These are phyloP conservation scores for Fallopia convolvulus DNA, from an alignment of 148 eudicot genomes.

Conservation along the genomic window DNA sequence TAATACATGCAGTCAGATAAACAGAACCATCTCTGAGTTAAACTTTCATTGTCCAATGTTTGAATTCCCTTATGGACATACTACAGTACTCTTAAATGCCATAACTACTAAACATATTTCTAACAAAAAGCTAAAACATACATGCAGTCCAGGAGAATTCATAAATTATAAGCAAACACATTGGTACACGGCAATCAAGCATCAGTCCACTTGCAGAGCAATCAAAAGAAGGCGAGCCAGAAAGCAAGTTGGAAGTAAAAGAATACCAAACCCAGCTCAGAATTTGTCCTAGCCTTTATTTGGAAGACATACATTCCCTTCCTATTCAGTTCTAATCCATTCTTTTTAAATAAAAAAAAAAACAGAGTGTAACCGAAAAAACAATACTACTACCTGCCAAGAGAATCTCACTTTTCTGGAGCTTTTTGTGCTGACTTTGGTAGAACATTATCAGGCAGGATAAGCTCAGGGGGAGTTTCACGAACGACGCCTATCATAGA, in stretches of 20 bases:
- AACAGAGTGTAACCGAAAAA: background rate
- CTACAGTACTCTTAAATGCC: too few relatives aligned
- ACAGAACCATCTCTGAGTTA: too few relatives aligned
- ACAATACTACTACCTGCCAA: background rate
- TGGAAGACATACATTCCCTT: background rate
- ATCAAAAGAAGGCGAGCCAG: background rate
- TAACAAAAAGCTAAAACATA: too few relatives aligned
- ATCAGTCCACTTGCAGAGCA: background rate
- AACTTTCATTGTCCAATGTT: too few relatives aligned
- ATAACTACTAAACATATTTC: too few relatives aligned
- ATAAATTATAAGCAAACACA: background rate
- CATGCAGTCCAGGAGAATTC: background rate
- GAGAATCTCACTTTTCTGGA: slow-evolving; percentile 15
- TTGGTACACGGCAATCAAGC: background rate
- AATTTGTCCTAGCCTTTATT: background rate
- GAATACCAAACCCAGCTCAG: background rate
- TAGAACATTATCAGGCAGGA: slow-evolving; percentile 42
- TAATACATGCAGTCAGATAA: too few relatives aligned
- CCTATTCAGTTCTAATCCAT: background rate
- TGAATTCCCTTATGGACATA: too few relatives aligned
- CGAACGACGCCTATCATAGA: slow-evolving; percentile 53
- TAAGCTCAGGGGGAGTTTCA: slow-evolving; percentile 49
- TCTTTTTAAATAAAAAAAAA: background rate
- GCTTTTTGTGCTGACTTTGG: slow-evolving; percentile 37
- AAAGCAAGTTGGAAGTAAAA: too few relatives aligned